phyloP scores from a whole-genome alignment of 169 alveolate species.

The Plasmodium cynomolgi region DNA sequence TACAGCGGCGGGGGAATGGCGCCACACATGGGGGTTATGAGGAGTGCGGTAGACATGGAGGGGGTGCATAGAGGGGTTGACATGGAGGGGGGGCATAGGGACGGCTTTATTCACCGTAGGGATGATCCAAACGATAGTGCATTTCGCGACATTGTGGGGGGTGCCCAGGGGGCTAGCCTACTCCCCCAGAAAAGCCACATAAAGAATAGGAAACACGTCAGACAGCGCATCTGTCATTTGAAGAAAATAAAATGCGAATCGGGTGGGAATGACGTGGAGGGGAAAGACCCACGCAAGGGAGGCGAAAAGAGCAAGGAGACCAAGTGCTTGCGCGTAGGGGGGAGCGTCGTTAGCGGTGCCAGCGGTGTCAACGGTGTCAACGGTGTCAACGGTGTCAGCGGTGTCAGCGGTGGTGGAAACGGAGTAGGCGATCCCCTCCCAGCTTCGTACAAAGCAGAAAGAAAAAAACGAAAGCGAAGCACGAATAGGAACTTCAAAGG shows the following conservation, averaged over 20 bases:
- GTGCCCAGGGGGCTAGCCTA: not conserved
- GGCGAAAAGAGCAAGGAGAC: constrained; percentile 1
- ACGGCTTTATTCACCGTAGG: not conserved
- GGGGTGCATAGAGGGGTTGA: not conserved
- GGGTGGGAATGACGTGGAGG: not conserved
- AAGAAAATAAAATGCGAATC: not conserved
- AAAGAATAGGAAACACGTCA: not conserved
- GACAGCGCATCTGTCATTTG: not conserved
- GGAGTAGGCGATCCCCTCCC: not conserved
- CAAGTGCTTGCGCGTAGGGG: not conserved
- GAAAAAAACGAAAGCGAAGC: not conserved
- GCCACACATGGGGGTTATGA: not conserved
- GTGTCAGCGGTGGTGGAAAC: not conserved
- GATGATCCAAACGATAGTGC: not conserved
- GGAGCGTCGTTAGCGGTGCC: not conserved
- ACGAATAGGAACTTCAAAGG: not conserved
- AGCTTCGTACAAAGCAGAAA: not conserved
- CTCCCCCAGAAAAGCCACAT: not conserved
- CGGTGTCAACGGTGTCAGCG: not conserved
- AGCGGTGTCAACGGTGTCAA: not conserved
- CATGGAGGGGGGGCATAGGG: not conserved
- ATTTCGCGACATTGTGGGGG: not conserved
- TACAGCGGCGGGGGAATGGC: not conserved
- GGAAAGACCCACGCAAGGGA: not conserved
- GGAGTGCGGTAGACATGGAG: not conserved